Evolutionary conservation across 2,329 filamentous ascomycete genomes (phyloP), one percentile per base, ranked within the genome.

Genomic region (Pseudogymnoascus destructans): DNA sequence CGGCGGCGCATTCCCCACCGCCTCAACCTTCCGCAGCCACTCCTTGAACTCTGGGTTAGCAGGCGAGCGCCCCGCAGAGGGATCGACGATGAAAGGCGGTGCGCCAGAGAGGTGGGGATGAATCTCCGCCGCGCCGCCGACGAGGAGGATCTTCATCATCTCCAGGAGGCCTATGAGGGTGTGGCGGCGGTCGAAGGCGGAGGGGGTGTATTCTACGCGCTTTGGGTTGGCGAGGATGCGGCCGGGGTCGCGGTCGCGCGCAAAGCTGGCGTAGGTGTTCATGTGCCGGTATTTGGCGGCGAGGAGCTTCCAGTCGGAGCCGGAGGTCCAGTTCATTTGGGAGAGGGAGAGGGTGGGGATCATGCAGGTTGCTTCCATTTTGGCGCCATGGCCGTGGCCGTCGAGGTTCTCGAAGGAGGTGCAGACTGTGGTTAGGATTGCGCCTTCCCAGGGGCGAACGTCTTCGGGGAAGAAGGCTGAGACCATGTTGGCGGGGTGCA

Each of bases 361-460:
- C 86, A 93, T 91, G 65, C 79, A 80, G 1, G 81, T 81, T 8
- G 83, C 77, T 74, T 96, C 90, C 23, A 96, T 74, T 70, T 95
- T 95, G 55, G 78, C 77, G 38, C 92, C 92, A 65, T 96, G 89
- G 59, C 89, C 89, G 42, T 83, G 76, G 6, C 81, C 80, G 68
- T 95, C 89, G 0, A 91, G 76, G 64, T 96, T 86, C 63, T 95
- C 87, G 64, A 91, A 89, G 57, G 87, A 82, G 42, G 78, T 81
- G 62, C 88, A 85, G 17, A 91, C 84, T 3, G 82, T 80, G 0
- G 91, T 96, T 59, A 96, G 80, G 64, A 91, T 91, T 1, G 82
- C 79, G n/a, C 75, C 77, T 70, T 85, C 82, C 84, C 85, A 88
- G 0, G 83, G 82, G 15, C 77, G 78, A n/a, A 84, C 77, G 33